These are phyloP conservation scores for Otatea glauca DNA, from an alignment of 176 grass and related monocot genomes.

Conservation along the genomic window DNA sequence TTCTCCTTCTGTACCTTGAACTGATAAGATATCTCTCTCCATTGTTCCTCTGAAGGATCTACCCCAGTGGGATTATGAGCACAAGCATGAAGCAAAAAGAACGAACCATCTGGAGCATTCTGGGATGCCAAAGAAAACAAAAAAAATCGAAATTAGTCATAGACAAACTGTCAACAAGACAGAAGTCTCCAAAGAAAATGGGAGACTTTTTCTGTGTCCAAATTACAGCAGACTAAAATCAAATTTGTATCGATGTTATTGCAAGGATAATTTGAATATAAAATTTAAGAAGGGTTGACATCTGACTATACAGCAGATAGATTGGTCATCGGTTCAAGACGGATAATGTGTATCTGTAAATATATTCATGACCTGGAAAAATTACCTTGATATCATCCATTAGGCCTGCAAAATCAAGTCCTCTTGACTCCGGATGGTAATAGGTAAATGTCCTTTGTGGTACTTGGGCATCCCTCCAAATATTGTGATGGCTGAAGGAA, in stretches of 20 bases:
- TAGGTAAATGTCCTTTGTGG: constrained; percentile 84
- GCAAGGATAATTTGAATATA: background rate
- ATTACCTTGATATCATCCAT: constrained; percentile 95
- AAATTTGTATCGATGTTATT: background rate
- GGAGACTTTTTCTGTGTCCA: background rate
- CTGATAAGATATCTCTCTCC: constrained; percentile 91
- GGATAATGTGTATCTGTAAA: background rate
- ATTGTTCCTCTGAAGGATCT: constrained; percentile 97
- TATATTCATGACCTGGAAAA: background rate
- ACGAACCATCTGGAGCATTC: constrained; percentile 95
- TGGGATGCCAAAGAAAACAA: constrained; percentile 31
- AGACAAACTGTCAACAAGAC: background rate
- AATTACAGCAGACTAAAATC: background rate
- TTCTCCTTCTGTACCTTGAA: constrained; percentile 62
- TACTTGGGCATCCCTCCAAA: constrained; percentile 89
- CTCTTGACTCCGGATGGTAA: constrained; percentile 79
- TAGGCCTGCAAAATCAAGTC: constrained; percentile 83
- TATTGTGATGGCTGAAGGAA: constrained; percentile 91
- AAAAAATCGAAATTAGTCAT: background rate
- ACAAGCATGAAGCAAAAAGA: constrained; percentile 98
- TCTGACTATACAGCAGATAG: background rate
- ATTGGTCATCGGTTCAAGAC: background rate
- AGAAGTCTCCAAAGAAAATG: background rate
- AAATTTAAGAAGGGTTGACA: background rate
- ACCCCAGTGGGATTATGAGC: constrained; percentile 98